Percentiles rank a stretch among this genome's conserved stretches.
Conservation (phyloP, 2,329 filamentous ascomycete species). For the Graphilbum fragrans region DNA sequence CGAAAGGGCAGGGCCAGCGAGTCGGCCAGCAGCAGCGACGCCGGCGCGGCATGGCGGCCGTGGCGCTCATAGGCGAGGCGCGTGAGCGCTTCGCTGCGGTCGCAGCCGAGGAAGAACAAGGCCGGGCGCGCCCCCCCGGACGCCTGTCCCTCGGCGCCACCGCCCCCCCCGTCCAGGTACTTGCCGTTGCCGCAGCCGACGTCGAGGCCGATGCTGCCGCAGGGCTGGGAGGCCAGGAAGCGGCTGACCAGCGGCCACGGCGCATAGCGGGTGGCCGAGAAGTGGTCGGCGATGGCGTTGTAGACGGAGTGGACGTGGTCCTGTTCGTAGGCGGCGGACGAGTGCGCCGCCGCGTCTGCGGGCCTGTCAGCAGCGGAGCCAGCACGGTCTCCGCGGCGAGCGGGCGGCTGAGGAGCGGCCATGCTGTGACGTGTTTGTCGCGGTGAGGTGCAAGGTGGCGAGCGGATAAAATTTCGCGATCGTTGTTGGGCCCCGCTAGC, state of each 20-base stretch:
- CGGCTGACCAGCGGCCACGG: conserved; percentile 85
- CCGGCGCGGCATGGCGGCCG: conserved; percentile 12
- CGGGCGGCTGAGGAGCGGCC: no score
- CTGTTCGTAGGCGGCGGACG: conserved; percentile 56
- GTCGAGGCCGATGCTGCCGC: conserved; percentile 74
- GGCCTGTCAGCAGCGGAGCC: no score
- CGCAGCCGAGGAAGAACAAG: conserved; percentile 73
- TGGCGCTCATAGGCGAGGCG: conserved; percentile 29
- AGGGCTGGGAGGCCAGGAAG: conserved; percentile 54
- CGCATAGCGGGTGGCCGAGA: conserved; percentile 67
- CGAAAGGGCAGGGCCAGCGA: conserved; percentile 74
- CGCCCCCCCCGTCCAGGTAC: conserved; percentile 44
- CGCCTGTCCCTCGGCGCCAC: not conserved
- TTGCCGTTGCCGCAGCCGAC: conserved; percentile 96
- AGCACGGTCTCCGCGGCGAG: no score
- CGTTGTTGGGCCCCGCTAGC: no score
- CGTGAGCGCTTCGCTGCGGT: conserved; percentile 55
- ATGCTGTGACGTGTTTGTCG: no score
- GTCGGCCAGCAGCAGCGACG: conserved; percentile 68
- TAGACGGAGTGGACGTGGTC: conserved; percentile 88
- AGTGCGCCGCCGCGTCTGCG: not conserved
- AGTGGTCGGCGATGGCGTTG: conserved; percentile 73
- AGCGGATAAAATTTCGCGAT: no score
- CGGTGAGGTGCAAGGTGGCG: no score
- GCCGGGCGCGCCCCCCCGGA: conserved; percentile 17